These are phyloP conservation scores for Neurospora intermedia DNA, from an alignment of 495 filamentous ascomycete genomes.

Conservation along the genomic window DNA sequence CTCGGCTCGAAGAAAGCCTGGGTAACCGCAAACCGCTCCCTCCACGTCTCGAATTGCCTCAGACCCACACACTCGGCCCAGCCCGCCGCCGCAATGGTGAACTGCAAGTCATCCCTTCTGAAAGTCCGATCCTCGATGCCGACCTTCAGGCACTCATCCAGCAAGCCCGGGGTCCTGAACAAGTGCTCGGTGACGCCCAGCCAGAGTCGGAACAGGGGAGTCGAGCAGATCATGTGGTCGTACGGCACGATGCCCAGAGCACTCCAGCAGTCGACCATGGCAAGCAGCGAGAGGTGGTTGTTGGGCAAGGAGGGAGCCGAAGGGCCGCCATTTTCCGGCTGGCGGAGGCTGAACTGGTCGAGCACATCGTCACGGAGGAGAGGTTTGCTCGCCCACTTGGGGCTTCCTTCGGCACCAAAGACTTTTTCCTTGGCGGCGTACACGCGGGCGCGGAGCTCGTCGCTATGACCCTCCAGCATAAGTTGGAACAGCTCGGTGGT, in stretches of 20 bases:
- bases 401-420: slow-evolving; percentile 45
- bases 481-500: slow-evolving; percentile 94
- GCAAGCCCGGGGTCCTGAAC: slow-evolving; percentile 71
- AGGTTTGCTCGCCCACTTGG: slow-evolving; percentile 48
- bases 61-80: slow-evolving; percentile 91
- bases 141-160: slow-evolving; percentile 77
- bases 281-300: slow-evolving; percentile 84
- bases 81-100: slow-evolving; percentile 88
- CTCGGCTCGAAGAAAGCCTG: slow-evolving; percentile 83
- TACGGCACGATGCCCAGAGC: slow-evolving; percentile 88
- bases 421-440: slow-evolving; percentile 69
- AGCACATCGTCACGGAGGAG: slow-evolving; percentile 73
- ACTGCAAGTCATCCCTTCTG: slow-evolving; percentile 85
- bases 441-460: slow-evolving; percentile 73
- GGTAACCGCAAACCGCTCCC: slow-evolving; percentile 77
- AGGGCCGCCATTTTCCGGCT: slow-evolving; percentile 18
- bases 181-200: slow-evolving; percentile 94
- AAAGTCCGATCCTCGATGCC: slow-evolving; percentile 84
- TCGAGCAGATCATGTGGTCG: slow-evolving; percentile 99
- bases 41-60: slow-evolving; percentile 83
- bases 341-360: slow-evolving; percentile 65
- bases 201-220: slow-evolving; percentile 96
- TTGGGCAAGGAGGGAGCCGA: slow-evolving; percentile 56
- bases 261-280: slow-evolving; percentile 99
- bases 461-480: slow-evolving; percentile 74